Percentiles rank a stretch among this genome's conserved stretches.
These are phyloP conservation scores for Cucurbita moschata DNA, from an alignment of 306 rosid genomes.

Conservation along the genomic window DNA sequence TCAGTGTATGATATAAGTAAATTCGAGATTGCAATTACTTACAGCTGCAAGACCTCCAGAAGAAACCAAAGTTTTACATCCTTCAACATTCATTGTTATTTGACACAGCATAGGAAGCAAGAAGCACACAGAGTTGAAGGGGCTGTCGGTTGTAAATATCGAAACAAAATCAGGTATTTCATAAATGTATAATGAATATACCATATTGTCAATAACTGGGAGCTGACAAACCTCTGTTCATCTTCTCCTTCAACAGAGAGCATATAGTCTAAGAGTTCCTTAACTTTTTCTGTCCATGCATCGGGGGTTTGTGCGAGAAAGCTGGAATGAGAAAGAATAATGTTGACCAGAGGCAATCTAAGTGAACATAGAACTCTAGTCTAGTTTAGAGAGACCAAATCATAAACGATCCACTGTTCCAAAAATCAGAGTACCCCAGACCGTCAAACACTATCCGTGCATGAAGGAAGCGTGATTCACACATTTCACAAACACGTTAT, in stretches of 20 bases:
- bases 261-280: slow-evolving; percentile 59
- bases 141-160: slow-evolving; percentile 37
- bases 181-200: not conserved
- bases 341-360: not conserved
- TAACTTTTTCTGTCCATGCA: slow-evolving; percentile 70
- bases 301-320: slow-evolving; percentile 85
- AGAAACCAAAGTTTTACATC: slow-evolving; percentile 51
- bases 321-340: slow-evolving; percentile 27
- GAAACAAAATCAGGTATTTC: not conserved
- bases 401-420: not conserved
- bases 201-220: slow-evolving; percentile 7
- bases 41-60: slow-evolving; percentile 63
- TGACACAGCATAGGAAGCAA: slow-evolving; percentile 85
- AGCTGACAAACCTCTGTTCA: slow-evolving; percentile 53
- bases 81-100: slow-evolving; percentile 59
- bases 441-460: too few species aligned
- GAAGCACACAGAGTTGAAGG: slow-evolving; percentile 66
- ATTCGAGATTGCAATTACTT: slow-evolving; percentile 19
- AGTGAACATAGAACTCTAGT: not conserved
- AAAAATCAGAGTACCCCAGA: not conserved
- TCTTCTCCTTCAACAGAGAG: slow-evolving; percentile 76
- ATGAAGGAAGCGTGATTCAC: too few species aligned
- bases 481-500: not conserved
- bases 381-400: not conserved
- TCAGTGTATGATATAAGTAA: not conserved